Evolutionary conservation across 495 filamentous ascomycete genomes (phyloP).

Genomic region (Immersiella caudata): DNA sequence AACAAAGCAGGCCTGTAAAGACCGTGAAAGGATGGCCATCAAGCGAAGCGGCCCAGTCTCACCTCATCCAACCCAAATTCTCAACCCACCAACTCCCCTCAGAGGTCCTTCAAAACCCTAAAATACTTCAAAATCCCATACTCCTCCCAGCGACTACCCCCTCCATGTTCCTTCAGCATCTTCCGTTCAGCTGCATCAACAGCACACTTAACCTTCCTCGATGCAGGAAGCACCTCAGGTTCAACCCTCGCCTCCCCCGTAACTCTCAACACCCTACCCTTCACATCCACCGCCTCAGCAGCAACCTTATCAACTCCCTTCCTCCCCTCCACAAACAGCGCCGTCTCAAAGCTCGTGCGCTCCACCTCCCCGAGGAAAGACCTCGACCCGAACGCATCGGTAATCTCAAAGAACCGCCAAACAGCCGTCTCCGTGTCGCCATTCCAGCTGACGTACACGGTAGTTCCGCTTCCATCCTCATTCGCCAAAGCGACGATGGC

Average conservation of each 20-base stretch:
- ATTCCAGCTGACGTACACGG: conserved; percentile 45
- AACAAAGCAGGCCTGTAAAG: no score
- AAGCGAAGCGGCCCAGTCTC: no score
- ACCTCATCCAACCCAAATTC: not conserved
- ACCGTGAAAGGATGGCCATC: no score
- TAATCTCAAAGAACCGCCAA: conserved; percentile 39
- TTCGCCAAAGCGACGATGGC: conserved; percentile 36
- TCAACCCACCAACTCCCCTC: not conserved
- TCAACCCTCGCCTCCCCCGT: conserved; percentile 31
- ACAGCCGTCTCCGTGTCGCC: conserved; percentile 41
- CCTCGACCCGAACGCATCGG: conserved; percentile 30
- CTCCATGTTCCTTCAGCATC: not conserved
- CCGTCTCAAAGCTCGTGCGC: conserved; percentile 41
- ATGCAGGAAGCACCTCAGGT: conserved; percentile 30
- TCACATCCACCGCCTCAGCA: conserved; percentile 36
- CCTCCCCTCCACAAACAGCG: conserved; percentile 23
- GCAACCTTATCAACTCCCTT: conserved; percentile 25
- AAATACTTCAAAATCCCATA: conserved; percentile 21
- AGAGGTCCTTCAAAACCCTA: conserved; percentile 21
- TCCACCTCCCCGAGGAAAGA: conserved; percentile 34
- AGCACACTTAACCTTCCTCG: not conserved
- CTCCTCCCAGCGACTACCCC: conserved; percentile 23
- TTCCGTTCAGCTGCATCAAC: not conserved
- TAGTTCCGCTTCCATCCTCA: conserved; percentile 27
- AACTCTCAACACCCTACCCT: conserved; percentile 31